Base-by-base conservation (phyloP, 257 asterid genomes). In the Petunia axillaris region DNA sequence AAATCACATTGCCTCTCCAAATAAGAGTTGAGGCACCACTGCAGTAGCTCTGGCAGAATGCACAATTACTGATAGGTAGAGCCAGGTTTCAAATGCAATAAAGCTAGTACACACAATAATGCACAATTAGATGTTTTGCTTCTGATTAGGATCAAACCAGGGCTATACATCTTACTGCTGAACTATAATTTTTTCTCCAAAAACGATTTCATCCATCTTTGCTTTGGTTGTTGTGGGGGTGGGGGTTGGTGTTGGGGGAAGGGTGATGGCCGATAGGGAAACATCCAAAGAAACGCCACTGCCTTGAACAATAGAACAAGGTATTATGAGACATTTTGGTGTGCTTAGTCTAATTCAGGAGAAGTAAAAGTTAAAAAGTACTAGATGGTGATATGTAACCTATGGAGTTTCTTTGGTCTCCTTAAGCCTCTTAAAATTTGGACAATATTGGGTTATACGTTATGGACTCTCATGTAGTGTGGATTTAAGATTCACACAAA, bases 1-100 rank as follows among this genome's bases (percentile, higher is more conserved):
- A 70, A 10, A 43, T 35, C 3, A 46, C 44, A 48, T 4, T 16
- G 60, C 59, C 60, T 46, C 59, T 1, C 25, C 60, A 71, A 25
- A 71, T 71, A 8, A 48, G 25, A 46, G 59, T 48, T 71, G 77
- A 25, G 53, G 59, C 25, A 71, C 77, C 55, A 71, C 10, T 71
- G 53, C 77, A 71, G 35, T 48, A 70, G 77, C 43, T 25, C 25
- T 25, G 25, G 25, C 25, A 25, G 25, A 25, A 25, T 25, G 25
- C 8, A 68, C 40, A 70, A 44, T 8, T 25, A 70, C 76, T 46
- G 58, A 44, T 48, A 48, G 41, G n/a, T 5, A 10, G 9, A 71
- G 60, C 48, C 44, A 71, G 10, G 25, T 35, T 71, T 71, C 59
- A 71, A 9, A 48, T 25, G 25, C 58, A 48, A 71, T 25, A 48